Percentiles rank a stretch among this genome's conserved stretches.
Conservation (phyloP, 805 yeast species). For the Kodamaea kaohsiungensis region DNA sequence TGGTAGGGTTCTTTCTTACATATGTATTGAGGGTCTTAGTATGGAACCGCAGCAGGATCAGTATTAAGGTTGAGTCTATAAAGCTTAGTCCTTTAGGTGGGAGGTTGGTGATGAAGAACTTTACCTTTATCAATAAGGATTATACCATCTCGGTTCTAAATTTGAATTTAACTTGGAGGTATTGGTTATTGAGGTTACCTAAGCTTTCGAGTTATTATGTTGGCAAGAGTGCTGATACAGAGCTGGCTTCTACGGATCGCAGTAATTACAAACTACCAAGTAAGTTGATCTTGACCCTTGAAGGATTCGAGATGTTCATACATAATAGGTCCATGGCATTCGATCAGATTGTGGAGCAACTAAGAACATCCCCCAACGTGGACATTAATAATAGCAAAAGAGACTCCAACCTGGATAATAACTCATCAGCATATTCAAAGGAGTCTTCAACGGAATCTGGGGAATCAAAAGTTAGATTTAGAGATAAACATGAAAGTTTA, state of each 20-base stretch:
- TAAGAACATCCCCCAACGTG: constrained; percentile 15
- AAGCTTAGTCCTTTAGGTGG: constrained; percentile 84
- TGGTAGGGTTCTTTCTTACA: constrained; percentile 62
- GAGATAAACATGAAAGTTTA: neutral
- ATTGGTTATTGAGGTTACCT: constrained; percentile 64
- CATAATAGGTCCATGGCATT: constrained; percentile 82
- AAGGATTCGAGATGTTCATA: constrained; percentile 80
- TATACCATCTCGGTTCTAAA: constrained; percentile 69
- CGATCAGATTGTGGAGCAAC: constrained; percentile 54
- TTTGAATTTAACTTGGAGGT: constrained; percentile 84
- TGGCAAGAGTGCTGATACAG: constrained; percentile 14
- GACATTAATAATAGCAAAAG: constrained; percentile 13
- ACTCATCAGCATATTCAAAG: constrained; percentile 14
- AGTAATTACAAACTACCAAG: constrained; percentile 53
- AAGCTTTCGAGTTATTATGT: constrained; percentile 39
- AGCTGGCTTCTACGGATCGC: constrained; percentile 18
- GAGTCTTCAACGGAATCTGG: constrained; percentile 6
- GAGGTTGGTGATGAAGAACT: constrained; percentile 71
- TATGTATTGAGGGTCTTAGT: constrained; percentile 50
- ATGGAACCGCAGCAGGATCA: constrained; percentile 63
- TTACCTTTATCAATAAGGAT: constrained; percentile 72
- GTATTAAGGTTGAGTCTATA: constrained; percentile 68
- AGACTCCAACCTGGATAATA: neutral
- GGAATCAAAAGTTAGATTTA: neutral
- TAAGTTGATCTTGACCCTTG: constrained; percentile 56